Conservation (phyloP, 805 yeast genomes). For the Brettanomyces anomalus region DNA sequence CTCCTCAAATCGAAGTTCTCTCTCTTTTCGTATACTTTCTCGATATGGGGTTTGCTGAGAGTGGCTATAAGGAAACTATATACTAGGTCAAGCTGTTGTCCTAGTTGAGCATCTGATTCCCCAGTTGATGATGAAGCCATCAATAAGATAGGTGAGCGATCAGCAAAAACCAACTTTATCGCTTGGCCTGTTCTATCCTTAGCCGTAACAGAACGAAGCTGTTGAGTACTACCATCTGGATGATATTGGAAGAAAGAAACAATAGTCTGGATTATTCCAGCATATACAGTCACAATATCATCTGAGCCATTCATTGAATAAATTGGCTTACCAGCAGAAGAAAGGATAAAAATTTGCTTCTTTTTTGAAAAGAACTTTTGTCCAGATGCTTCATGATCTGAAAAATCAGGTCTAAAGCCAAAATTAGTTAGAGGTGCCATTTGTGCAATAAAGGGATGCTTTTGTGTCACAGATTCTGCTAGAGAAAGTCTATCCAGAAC, state of each 20-base stretch:
- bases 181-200: slow-evolving; percentile 23
- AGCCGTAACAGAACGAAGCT: slow-evolving; percentile 43
- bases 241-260: slow-evolving; percentile 55
- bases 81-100: slow-evolving; percentile 59
- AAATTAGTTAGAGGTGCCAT: slow-evolving; percentile 5
- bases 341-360: slow-evolving; percentile 72
- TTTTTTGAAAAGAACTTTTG: slow-evolving; percentile 26
- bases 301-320: slow-evolving; percentile 72
- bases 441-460: neutral
- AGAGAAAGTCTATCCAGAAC: slow-evolving; percentile 6
- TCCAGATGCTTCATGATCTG: slow-evolving; percentile 21
- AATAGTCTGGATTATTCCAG: slow-evolving; percentile 76
- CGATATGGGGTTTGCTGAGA: slow-evolving; percentile 70
- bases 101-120: slow-evolving; percentile 42
- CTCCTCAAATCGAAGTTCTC: slow-evolving; percentile 78
- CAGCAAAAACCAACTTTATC: slow-evolving; percentile 47
- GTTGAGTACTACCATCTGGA: slow-evolving; percentile 23
- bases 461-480: neutral
- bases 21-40: slow-evolving; percentile 56
- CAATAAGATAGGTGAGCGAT: slow-evolving; percentile 61
- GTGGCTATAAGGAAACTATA: slow-evolving; percentile 77
- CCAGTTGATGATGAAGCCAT: slow-evolving; percentile 56
- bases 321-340: slow-evolving; percentile 84
- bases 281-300: slow-evolving; percentile 54
- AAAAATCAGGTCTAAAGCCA: slow-evolving; percentile 14